Evolutionary conservation across 2,329 filamentous ascomycete species (phyloP).

Genomic region (Zopfia rhizophila): DNA sequence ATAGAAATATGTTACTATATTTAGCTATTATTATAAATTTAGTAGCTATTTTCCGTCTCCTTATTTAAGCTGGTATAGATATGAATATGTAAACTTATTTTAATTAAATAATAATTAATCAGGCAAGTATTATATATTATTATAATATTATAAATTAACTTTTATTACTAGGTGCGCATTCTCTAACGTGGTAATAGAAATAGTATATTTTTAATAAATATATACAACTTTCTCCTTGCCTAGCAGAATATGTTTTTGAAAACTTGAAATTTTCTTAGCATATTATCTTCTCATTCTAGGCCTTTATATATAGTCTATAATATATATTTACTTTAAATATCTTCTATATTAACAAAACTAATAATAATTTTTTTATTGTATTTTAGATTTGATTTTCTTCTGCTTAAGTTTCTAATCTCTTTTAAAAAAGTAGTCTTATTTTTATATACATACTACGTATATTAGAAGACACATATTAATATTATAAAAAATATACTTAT

Average conservation of each 20-base stretch:
- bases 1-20: slow-evolving; percentile 1
- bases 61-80: background rate
- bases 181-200: background rate
- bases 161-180: slow-evolving; percentile 1
- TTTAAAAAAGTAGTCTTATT: too few relatives aligned
- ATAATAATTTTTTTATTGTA: too few relatives aligned
- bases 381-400: too few relatives aligned
- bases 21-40: background rate
- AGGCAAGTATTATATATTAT: slow-evolving; percentile 4
- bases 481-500: too few relatives aligned
- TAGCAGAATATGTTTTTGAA: slow-evolving; percentile 2
- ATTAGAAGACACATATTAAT: too few relatives aligned
- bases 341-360: too few relatives aligned
- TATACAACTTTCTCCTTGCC: slow-evolving; percentile 5
- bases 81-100: slow-evolving; percentile 3
- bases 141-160: background rate
- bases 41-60: background rate
- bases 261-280: slow-evolving; percentile 3
- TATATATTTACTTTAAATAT: too few relatives aligned
- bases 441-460: too few relatives aligned
- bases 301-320: too few relatives aligned
- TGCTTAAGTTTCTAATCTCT: too few relatives aligned
- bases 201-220: slow-evolving; percentile 1
- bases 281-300: too few relatives aligned
- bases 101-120: slow-evolving; percentile 3